Conservation (phyloP, 495 filamentous ascomycete genomes). For the Xylaria intraflava region DNA sequence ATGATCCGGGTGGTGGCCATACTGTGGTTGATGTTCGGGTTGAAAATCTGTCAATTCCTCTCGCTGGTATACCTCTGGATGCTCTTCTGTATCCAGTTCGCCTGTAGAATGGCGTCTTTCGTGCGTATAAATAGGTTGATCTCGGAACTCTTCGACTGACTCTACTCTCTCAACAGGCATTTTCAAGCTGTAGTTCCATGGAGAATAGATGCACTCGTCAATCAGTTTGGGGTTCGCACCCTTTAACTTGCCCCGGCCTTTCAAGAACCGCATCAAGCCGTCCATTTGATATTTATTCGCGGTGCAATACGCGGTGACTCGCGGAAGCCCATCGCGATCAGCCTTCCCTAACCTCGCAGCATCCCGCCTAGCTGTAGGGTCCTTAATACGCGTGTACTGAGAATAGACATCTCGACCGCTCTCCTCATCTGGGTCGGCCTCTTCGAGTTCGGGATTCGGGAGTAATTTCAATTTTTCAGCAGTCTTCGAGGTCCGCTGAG, state of each 20-base stretch:
- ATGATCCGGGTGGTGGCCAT: constrained; percentile 11
- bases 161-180: constrained; percentile 31
- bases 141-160: constrained; percentile 26
- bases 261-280: constrained; percentile 78
- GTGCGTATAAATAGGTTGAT: constrained; percentile 34
- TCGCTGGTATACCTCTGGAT: constrained; percentile 20
- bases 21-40: constrained; percentile 4
- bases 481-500: constrained; percentile 89
- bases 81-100: constrained; percentile 21
- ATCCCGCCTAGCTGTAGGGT: constrained; percentile 86
- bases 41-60: constrained; percentile 17
- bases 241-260: constrained; percentile 64
- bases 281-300: constrained; percentile 86
- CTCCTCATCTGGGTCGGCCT: constrained; percentile 66
- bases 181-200: constrained; percentile 63
- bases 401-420: constrained; percentile 93
- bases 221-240: constrained; percentile 83
- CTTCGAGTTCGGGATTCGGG: constrained; percentile 78
- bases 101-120: constrained; percentile 57
- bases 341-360: constrained; percentile 90
- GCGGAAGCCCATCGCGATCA: constrained; percentile 75
- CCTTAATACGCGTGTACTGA: constrained; percentile 88
- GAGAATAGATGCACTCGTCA: constrained; percentile 95
- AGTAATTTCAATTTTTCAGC: constrained; percentile 93
- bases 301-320: constrained; percentile 95